Evolutionary conservation across 2,329 filamentous ascomycete species (phyloP).

Genomic region (Stachybotrys echinatus): DNA sequence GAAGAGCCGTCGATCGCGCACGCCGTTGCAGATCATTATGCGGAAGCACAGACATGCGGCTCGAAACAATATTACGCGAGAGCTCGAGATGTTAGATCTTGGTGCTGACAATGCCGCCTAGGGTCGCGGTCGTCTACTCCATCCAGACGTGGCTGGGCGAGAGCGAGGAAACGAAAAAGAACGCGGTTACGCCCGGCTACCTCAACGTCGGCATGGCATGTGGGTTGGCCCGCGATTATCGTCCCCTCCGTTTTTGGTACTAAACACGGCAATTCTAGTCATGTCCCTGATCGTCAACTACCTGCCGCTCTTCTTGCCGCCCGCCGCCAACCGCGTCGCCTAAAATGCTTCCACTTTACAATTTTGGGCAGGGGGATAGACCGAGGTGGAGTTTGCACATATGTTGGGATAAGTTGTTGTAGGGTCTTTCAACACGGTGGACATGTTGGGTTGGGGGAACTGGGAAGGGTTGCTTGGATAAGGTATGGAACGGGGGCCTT

Average conservation of each 20-base stretch:
- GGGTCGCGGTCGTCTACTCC: slow-evolving; percentile 69
- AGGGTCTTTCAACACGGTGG: too few relatives aligned
- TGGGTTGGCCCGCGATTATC: slow-evolving; percentile 41
- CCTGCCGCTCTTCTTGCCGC: slow-evolving; percentile 45
- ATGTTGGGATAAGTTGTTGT: too few relatives aligned
- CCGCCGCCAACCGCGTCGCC: slow-evolving; percentile 10
- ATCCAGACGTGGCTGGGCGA: slow-evolving; percentile 74
- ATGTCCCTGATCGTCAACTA: slow-evolving; percentile 54
- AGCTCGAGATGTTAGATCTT: neutral
- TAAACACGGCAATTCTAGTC: slow-evolving; percentile 32
- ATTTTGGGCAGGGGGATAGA: neutral
- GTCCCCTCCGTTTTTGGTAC: too few relatives aligned
- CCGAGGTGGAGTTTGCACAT: neutral
- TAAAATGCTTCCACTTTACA: neutral
- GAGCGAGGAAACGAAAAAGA: slow-evolving; percentile 62
- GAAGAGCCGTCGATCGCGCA: too few relatives aligned
- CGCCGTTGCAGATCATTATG: too few relatives aligned
- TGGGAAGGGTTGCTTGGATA: too few relatives aligned
- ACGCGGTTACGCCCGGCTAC: slow-evolving; percentile 58
- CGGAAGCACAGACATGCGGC: too few relatives aligned
- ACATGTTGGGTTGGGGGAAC: too few relatives aligned
- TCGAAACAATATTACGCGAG: too few relatives aligned
- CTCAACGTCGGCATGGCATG: slow-evolving; percentile 76
- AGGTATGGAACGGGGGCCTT: too few relatives aligned
- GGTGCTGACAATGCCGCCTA: slow-evolving; percentile 18